Evolutionary conservation across 768 basidiomycete genomes (phyloP), one percentile per base, ranked within the genome.

Genomic region (Hericium alpestre): DNA sequence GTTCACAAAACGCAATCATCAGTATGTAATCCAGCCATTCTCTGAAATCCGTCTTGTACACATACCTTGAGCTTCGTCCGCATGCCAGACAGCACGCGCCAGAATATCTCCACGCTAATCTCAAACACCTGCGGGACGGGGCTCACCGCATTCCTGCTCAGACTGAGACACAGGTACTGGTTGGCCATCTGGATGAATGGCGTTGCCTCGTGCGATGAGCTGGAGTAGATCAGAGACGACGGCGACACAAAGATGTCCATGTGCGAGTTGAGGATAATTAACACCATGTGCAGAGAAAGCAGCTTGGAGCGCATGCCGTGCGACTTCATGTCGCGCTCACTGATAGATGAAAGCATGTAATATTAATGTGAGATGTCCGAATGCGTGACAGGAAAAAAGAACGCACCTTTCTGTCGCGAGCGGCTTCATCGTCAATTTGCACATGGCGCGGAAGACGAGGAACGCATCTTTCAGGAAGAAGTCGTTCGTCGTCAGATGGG

Each of bases 381-480:
- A 41, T 4, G 13, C 2, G 53, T 39, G 32, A 18, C 18, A 32
- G 8, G 25, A 25, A 25, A 11, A 48, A 22, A 10, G 20, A 1
- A 38, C 81, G 53, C 50, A 93, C 94, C 91, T 95, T 72, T 99
- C 96, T 5, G 80, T 83, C 64, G 91, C 90, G 50, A 99, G 74
- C 11, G 94, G 90, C 69, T 98, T 98, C 94, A 97, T 98, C 9
- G 93, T 94, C 61, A 98, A 74, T 68, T 98, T 98, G 75, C 96
- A 98, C 11, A 99, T 76, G 0, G 96, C 94, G 49, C 96, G 80
- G 72, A 98, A 95, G 39, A 99, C 95, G 59, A 99, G 79, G 75
- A 97, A 99, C 0, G 96, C 93, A 66, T 99, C 96, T 68, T 98
- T 98, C 67, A 96, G 79, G 69, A 93, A 95, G 56, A 97, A 72